Base-by-base conservation (phyloP, 2,329 filamentous ascomycete genomes). In the Aspergillus fijiensis region DNA sequence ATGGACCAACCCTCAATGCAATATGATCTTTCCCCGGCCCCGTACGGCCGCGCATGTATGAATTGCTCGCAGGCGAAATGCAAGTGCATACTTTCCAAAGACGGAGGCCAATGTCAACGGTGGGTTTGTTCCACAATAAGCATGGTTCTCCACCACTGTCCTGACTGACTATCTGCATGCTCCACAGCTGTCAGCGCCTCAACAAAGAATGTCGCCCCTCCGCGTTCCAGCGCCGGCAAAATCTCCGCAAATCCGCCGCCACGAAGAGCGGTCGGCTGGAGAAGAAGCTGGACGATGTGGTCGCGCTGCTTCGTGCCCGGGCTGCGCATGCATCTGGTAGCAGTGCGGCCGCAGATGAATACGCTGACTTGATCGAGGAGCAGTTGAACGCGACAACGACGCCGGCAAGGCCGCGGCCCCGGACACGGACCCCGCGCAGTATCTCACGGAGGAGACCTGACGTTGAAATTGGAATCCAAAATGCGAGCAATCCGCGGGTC, bases 191-290 rank as follows among this genome's bases (percentile, higher is more conserved):
- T 52, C 68, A 74, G 55, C 78, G 79, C 4, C 64, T 81, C 1
- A 72, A 74, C n/a, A 78, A 77, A 62, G 65, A 74, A 33, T 81
- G 80, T 61, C 68, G 70, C 4, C 76, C 77, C 12, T 71, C 76
- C 11, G 60, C 66, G 23, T 67, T 75, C 27, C 63, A 74, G 9
- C 72, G 77, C 39, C 73, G 70, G 49, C 72, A 67, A 14, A 61
- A 56, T 1, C 49, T 56, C 4, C 65, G 60, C 25, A 54, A 54
- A 12, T 49, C 55, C 2, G 58, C 57, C 2, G 60, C 55, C 10
- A 54, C 67, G 2, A 70, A 64, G 29, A 63, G 63, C 23, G 63
- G 65, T 14, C 65, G 65, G 9, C 55, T 73, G 1, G 71, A 73
- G 51, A 64, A 63, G 51, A 69, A 70, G 56, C 60, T 73, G 4